phyloP scores from a whole-genome alignment of 1,284 basidiomycete species.

The Mycosarcoma mackinlayi region DNA sequence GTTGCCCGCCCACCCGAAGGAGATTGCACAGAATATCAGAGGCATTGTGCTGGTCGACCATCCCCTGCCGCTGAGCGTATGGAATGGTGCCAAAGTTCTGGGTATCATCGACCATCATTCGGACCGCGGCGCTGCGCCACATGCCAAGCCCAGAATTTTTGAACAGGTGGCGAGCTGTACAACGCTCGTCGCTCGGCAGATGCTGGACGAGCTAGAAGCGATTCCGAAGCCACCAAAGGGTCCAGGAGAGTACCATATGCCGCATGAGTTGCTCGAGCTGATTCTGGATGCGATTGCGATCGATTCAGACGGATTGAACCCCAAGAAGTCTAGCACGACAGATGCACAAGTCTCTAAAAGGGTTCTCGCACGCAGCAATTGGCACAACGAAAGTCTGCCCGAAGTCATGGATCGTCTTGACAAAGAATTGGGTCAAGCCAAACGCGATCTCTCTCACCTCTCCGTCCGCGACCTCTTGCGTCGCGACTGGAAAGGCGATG shows the following conservation, averaged over 20 bases:
- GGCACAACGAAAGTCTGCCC: slow-evolving; percentile 36
- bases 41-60: slow-evolving; percentile 69
- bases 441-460: slow-evolving; percentile 63
- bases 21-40: slow-evolving; percentile 56
- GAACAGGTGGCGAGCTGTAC: slow-evolving; percentile 62
- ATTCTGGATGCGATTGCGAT: slow-evolving; percentile 62
- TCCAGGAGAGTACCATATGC: slow-evolving; percentile 58
- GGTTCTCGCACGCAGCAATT: slow-evolving; percentile 45
- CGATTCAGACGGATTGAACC: slow-evolving; percentile 60
- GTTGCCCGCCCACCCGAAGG: slow-evolving; percentile 64
- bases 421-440: slow-evolving; percentile 58
- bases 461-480: slow-evolving; percentile 65
- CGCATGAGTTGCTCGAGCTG: slow-evolving; percentile 61
- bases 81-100: slow-evolving; percentile 56
- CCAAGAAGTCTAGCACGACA: slow-evolving; percentile 33
- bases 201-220: slow-evolving; percentile 62
- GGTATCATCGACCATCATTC: slow-evolving; percentile 68
- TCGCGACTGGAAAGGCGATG: slow-evolving; percentile 69
- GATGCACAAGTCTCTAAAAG: slow-evolving; percentile 35
- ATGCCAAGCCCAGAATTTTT: slow-evolving; percentile 63
- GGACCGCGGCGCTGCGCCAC: slow-evolving; percentile 60
- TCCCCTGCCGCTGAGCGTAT: slow-evolving; percentile 62
- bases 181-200: slow-evolving; percentile 62
- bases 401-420: slow-evolving; percentile 62
- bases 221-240: slow-evolving; percentile 27